Evolutionary conservation across 768 basidiomycete genomes (phyloP).

Genomic region (Cyathus striatus): DNA sequence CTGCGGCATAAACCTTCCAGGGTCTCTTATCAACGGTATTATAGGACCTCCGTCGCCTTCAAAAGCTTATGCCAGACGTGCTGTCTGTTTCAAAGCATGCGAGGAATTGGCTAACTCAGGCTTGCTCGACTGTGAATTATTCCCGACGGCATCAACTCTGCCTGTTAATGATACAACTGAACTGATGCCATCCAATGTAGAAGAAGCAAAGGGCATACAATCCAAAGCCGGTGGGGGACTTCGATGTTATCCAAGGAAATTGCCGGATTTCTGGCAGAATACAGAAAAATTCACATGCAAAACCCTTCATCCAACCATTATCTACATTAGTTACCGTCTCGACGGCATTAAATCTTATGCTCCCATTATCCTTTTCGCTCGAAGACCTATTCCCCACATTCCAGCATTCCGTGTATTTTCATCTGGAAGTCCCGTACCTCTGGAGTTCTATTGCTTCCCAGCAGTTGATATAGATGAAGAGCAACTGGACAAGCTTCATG

Average conservation of each 20-base stretch:
- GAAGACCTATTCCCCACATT: slow-evolving; percentile 58
- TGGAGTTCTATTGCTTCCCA: slow-evolving; percentile 40
- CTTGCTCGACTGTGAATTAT: slow-evolving; percentile 44
- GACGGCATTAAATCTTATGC: slow-evolving; percentile 33
- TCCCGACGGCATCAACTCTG: slow-evolving; percentile 27
- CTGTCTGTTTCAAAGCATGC: slow-evolving; percentile 57
- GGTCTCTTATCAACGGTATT: slow-evolving; percentile 33
- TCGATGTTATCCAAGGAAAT: slow-evolving; percentile 51
- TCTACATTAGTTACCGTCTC: slow-evolving; percentile 31
- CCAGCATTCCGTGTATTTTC: slow-evolving; percentile 56
- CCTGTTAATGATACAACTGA: too few relatives aligned
- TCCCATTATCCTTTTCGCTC: slow-evolving; percentile 63
- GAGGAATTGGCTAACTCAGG: slow-evolving; percentile 42
- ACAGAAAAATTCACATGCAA: slow-evolving; percentile 17
- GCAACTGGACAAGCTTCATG: slow-evolving; percentile 43
- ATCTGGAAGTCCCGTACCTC: slow-evolving; percentile 35
- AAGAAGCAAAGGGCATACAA: too few relatives aligned
- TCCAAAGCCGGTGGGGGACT: too few relatives aligned
- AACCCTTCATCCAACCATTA: slow-evolving; percentile 53
- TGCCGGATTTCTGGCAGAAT: slow-evolving; percentile 66
- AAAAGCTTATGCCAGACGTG: slow-evolving; percentile 48
- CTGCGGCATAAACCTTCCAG: slow-evolving; percentile 46
- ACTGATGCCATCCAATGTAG: too few relatives aligned
- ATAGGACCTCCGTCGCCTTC: slow-evolving; percentile 41
- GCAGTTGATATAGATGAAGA: slow-evolving; percentile 44